phyloP scores from a whole-genome alignment of 2,329 filamentous ascomycete genomes.

The Escovopsis weberi region DNA sequence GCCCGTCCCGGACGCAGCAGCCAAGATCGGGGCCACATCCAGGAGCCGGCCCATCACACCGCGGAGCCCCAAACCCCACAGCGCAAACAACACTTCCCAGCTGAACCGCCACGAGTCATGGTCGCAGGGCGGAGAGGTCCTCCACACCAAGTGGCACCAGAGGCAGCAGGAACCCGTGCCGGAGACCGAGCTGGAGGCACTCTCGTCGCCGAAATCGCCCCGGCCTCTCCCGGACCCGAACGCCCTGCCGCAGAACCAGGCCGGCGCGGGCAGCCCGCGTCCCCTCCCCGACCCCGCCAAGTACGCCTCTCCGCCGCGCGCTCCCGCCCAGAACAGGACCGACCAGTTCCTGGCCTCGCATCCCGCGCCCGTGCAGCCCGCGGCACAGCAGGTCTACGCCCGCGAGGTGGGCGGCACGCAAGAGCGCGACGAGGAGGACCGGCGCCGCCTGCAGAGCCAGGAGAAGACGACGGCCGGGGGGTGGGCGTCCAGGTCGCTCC shows the following conservation, averaged over 20 bases:
- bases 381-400: slow-evolving; percentile 35
- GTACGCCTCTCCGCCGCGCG: slow-evolving; percentile 14
- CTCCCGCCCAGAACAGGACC: slow-evolving; percentile 29
- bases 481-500: slow-evolving; percentile 52
- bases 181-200: slow-evolving; percentile 12
- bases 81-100: slow-evolving; percentile 6
- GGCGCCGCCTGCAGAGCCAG: slow-evolving; percentile 43
- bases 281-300: slow-evolving; percentile 37
- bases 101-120: slow-evolving; percentile 45
- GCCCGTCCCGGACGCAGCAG: slow-evolving; percentile 15
- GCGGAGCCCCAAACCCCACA: not conserved
- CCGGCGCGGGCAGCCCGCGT: slow-evolving; percentile 29
- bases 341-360: slow-evolving; percentile 43
- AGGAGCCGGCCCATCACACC: slow-evolving; percentile 10
- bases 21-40: slow-evolving; percentile 9
- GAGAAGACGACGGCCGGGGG: slow-evolving; percentile 46
- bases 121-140: slow-evolving; percentile 46
- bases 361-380: slow-evolving; percentile 28
- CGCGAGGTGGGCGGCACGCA: slow-evolving; percentile 40
- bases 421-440: slow-evolving; percentile 49
- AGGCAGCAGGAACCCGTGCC: slow-evolving; percentile 21
- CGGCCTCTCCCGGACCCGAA: slow-evolving; percentile 30
- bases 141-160: slow-evolving; percentile 38
- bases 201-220: slow-evolving; percentile 15
- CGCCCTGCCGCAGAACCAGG: slow-evolving; percentile 17